Conservation (phyloP, 2,329 filamentous ascomycete genomes). For the Balansia obtecta region DNA sequence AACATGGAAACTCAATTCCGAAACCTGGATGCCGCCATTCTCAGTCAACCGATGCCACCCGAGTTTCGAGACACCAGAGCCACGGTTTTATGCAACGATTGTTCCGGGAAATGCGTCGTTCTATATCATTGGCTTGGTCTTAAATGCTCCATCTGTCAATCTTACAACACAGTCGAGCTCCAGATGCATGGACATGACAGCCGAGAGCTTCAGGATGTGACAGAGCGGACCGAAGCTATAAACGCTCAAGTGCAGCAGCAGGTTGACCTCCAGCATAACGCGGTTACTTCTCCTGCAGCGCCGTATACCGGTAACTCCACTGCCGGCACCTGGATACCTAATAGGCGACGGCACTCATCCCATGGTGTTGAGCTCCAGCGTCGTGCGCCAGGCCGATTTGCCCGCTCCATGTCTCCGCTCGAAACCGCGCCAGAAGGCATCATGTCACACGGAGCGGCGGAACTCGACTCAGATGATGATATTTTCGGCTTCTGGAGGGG, state of each 20-base stretch:
- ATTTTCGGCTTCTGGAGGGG: conserved; percentile 46
- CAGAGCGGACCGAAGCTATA: conserved; percentile 11
- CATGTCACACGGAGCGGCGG: conserved; percentile 15
- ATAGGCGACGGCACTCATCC: conserved; percentile 27
- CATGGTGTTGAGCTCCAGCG: conserved; percentile 21
- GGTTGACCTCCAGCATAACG: not conserved
- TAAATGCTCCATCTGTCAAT: conserved; percentile 66
- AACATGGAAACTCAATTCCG: conserved; percentile 97
- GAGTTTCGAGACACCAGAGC: conserved; percentile 72
- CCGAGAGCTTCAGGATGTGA: conserved; percentile 15
- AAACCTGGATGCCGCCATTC: conserved; percentile 77
- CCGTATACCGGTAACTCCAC: conserved; percentile 2
- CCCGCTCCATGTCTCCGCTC: conserved; percentile 32
- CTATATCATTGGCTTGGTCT: conserved; percentile 90
- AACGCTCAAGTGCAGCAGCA: conserved; percentile 4
- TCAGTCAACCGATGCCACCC: conserved; percentile 79
- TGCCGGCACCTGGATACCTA: conserved; percentile 8
- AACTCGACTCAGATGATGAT: conserved; percentile 40
- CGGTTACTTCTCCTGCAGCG: not conserved
- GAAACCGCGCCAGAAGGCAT: conserved; percentile 15
- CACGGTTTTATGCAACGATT: conserved; percentile 88
- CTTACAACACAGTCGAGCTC: conserved; percentile 57
- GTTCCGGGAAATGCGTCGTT: conserved; percentile 73
- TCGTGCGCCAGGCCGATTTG: conserved; percentile 26
- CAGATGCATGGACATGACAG: conserved; percentile 40